Base-by-base conservation (phyloP, 768 basidiomycete genomes). In the Candolleomyces aberdarensis region DNA sequence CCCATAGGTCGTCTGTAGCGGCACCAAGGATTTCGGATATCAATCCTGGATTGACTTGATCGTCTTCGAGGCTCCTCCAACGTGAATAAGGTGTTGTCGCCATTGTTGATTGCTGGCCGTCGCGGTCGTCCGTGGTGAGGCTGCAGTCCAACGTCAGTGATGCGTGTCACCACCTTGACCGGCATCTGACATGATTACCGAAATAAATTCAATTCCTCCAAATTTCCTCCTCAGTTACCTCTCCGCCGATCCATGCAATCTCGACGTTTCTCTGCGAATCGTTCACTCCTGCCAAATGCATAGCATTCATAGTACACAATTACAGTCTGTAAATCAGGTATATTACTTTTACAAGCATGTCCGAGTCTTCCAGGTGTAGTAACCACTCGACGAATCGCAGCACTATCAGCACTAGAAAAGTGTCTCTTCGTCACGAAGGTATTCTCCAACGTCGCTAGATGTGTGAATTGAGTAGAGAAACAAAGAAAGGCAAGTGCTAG, bases 401-500 rank as follows among this genome's bases (percentile, higher is more conserved):
- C 36, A 36, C 36, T 36, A n/a, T n/a, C n/a, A n/a, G n/a, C n/a
- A n/a, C n/a, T 70, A 93, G 74, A 94, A 92, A 47, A 94, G 78
- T 13, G 91, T 92, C 67, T 94, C 92, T 92, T 98, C 97, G 71
- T 99, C 97, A 67, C 97, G 88, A 32, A 99, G 78, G 72, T 98
- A 99, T 79, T 99, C 97, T 60, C 97, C 97, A 22, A 98, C 93
- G 74, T 99, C 97, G 52, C 94, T 97, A n/a, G 17, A 43, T 19
- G 22, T 5, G 7, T 9, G 19, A 29, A 40, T 17, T 19, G 19
- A 43, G 15, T 56, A 26, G 9, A 39, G 50, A 29, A 39, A 31
- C 50, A 61, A 40, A 60, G 44, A 61, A 36, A 50, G 48, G 50
- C 55, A 26, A 72, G 6, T 36, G 36, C 11, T 7, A 36, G 36